These are phyloP conservation scores for Mycena galopus DNA, from an alignment of 768 basidiomycete species.

Conservation along the genomic window DNA sequence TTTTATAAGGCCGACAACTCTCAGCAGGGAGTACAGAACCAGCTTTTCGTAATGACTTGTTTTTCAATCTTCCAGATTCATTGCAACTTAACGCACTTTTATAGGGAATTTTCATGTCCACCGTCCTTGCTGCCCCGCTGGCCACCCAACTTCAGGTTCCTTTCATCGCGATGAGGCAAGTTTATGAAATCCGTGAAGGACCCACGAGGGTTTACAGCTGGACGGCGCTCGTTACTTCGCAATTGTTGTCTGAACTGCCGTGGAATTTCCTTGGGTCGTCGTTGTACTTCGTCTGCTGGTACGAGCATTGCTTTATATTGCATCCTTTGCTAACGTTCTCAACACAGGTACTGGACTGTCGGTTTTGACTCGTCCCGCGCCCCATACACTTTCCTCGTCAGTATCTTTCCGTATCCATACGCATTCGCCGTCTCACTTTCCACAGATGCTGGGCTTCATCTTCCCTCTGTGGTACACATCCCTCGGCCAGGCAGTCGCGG, in stretches of 20 bases:
- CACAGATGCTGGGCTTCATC: slow-evolving; percentile 58
- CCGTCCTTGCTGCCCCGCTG: slow-evolving; percentile 65
- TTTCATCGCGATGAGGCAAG: slow-evolving; percentile 66
- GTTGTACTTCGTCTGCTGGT: slow-evolving; percentile 74
- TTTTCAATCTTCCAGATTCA: slow-evolving; percentile 29
- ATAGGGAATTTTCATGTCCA: slow-evolving; percentile 68
- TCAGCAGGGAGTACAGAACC: slow-evolving; percentile 73
- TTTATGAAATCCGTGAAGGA: slow-evolving; percentile 79
- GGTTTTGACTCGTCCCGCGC: slow-evolving; percentile 67
- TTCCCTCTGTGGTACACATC: slow-evolving; percentile 75
- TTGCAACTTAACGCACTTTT: not conserved
- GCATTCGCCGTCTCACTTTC: not conserved
- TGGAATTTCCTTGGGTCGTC: slow-evolving; percentile 73
- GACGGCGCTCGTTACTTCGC: slow-evolving; percentile 68
- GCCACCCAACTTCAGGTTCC: slow-evolving; percentile 74
- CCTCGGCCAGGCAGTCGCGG: slow-evolving; percentile 70
- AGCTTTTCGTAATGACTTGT: slow-evolving; percentile 67
- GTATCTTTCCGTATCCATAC: not conserved
- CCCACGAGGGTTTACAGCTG: slow-evolving; percentile 76
- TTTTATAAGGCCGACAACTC: slow-evolving; percentile 69
- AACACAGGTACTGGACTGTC: slow-evolving; percentile 67
- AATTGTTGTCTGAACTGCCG: slow-evolving; percentile 69
- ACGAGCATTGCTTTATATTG: not conserved
- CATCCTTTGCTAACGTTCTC: not conserved
- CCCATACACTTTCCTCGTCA: slow-evolving; percentile 66